phyloP scores from a whole-genome alignment of 495 filamentous ascomycete species.

The Podospora fimiseda region DNA sequence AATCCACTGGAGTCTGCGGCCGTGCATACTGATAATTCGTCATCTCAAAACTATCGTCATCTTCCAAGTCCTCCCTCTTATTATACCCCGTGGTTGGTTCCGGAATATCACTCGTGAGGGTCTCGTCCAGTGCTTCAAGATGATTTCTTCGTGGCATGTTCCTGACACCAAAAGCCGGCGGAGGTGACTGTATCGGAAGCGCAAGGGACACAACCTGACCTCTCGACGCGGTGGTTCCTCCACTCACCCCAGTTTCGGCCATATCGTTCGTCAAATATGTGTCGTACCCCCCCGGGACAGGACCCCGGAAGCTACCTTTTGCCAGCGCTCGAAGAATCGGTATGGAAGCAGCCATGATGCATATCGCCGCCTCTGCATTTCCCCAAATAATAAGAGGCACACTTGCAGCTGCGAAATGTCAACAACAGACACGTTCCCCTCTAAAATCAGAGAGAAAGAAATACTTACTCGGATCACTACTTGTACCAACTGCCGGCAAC shows the following conservation, averaged over 20 bases:
- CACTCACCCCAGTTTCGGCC: slow-evolving; percentile 10
- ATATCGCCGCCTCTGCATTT: slow-evolving; percentile 28
- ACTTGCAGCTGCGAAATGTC: slow-evolving; percentile 10
- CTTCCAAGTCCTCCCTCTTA: slow-evolving; percentile 8
- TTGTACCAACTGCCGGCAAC: slow-evolving; percentile 7
- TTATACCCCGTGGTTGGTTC: neutral
- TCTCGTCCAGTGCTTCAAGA: slow-evolving; percentile 5
- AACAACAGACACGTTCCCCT: neutral
- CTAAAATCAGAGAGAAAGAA: neutral
- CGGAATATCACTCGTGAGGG: slow-evolving; percentile 5
- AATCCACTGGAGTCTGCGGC: slow-evolving; percentile 17
- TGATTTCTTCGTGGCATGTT: neutral
- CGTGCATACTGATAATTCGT: slow-evolving; percentile 12
- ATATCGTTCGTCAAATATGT: slow-evolving; percentile 10
- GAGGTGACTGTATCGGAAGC: neutral
- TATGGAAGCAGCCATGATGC: slow-evolving; percentile 33
- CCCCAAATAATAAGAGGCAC: slow-evolving; percentile 20
- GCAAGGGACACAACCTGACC: neutral
- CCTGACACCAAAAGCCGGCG: neutral
- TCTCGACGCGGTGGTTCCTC: neutral
- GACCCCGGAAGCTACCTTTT: slow-evolving; percentile 6
- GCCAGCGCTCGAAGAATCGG: slow-evolving; percentile 30
- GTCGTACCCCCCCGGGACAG: slow-evolving; percentile 10
- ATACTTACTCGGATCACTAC: slow-evolving; percentile 9
- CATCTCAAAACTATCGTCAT: slow-evolving; percentile 20